A percentile compares a stretch with the other conserved stretches of the same genome.
Conservation (phyloP, 768 basidiomycete genomes). For the Gymnopilus junonius region DNA sequence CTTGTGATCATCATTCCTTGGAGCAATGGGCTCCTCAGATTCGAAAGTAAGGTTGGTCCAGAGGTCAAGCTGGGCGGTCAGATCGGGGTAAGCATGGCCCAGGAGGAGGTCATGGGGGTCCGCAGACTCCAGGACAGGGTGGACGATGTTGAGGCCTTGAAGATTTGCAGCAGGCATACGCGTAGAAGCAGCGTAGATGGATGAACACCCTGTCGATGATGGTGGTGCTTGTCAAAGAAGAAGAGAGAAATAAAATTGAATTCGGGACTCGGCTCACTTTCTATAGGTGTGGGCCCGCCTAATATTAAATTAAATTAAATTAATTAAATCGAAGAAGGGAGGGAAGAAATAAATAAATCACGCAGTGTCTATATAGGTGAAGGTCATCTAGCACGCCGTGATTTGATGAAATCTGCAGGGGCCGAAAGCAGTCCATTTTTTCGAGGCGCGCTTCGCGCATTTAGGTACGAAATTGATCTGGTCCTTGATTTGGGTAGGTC, state of each 20-base stretch:
- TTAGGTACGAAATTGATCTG: too few relatives aligned
- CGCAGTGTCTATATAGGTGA: too few relatives aligned
- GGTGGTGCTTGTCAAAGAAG: conserved; percentile 10
- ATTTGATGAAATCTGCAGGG: too few relatives aligned
- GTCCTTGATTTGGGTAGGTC: too few relatives aligned
- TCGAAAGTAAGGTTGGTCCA: conserved; percentile 87
- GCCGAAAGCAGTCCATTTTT: too few relatives aligned
- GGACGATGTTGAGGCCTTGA: conserved; percentile 83
- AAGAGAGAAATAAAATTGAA: conserved; percentile 4
- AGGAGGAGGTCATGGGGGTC: conserved; percentile 64
- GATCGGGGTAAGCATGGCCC: conserved; percentile 70
- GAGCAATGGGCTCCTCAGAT: conserved; percentile 65
- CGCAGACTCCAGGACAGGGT: conserved; percentile 47
- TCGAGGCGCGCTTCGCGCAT: too few relatives aligned
- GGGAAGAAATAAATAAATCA: too few relatives aligned
- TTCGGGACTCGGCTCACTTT: too few relatives aligned
- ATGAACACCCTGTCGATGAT: conserved; percentile 4
- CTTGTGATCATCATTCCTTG: conserved; percentile 40
- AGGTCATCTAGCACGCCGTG: too few relatives aligned
- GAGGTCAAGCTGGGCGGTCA: conserved; percentile 77
- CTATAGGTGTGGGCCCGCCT: too few relatives aligned
- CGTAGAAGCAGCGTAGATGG: conserved; percentile 14
- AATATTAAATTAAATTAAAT: too few relatives aligned
- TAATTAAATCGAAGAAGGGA: too few relatives aligned
- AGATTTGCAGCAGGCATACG: conserved; percentile 66